phyloP scores from a whole-genome alignment of 306 rosid genomes.

The Quercus variabilis region DNA sequence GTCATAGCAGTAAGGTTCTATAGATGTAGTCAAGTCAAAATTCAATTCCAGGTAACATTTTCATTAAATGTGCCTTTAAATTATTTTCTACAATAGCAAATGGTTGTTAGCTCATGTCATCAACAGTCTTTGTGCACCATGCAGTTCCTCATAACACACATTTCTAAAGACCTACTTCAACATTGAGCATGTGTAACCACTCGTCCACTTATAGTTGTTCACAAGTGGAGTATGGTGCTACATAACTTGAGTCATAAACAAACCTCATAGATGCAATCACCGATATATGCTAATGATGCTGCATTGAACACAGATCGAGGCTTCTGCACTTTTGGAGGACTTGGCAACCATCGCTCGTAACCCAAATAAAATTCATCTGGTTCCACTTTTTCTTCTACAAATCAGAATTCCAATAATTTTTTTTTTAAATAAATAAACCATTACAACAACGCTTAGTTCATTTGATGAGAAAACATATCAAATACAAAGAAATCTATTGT shows the following conservation, averaged over 20 bases:
- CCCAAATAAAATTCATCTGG: slow-evolving; percentile 58
- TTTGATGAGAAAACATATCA: not conserved
- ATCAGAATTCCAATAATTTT: not conserved
- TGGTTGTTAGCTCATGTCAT: not conserved
- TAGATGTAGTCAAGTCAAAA: not conserved
- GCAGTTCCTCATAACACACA: not conserved
- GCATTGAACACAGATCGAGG: slow-evolving; percentile 81
- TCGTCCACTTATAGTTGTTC: not conserved
- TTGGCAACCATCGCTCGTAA: slow-evolving; percentile 78
- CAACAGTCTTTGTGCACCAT: not conserved
- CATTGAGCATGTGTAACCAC: not conserved
- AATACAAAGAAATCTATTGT: not conserved
- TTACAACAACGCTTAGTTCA: not conserved
- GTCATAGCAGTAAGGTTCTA: not conserved
- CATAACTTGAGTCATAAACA: not conserved
- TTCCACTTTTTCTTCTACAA: slow-evolving; percentile 20
- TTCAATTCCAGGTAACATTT: not conserved
- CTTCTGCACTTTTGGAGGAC: slow-evolving; percentile 75
- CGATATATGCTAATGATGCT: slow-evolving; percentile 74
- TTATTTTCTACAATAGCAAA: not conserved
- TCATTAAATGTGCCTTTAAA: not conserved
- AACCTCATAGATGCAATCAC: slow-evolving; percentile 90
- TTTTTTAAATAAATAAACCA: not conserved
- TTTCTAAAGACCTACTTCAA: not conserved
- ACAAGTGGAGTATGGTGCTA: not conserved